These are phyloP conservation scores for Paramyrothecium roridum DNA, from an alignment of 2,329 filamentous ascomycete genomes.

Conservation along the genomic window DNA sequence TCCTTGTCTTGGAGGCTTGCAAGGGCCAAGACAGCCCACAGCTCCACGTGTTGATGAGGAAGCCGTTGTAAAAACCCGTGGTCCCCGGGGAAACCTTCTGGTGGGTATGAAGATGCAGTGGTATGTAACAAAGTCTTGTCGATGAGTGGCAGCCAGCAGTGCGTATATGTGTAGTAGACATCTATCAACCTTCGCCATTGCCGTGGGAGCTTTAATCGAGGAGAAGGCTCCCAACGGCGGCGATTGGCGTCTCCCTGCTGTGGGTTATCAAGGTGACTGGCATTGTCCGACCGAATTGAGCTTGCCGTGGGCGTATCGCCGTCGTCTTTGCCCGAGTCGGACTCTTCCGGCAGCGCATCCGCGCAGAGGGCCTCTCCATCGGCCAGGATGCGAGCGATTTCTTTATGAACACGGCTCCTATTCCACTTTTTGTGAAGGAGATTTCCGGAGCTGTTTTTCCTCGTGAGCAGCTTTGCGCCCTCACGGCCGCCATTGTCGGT, in stretches of 20 bases:
- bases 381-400: conserved; percentile 61
- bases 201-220: conserved; percentile 38
- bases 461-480: conserved; percentile 40
- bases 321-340: conserved; percentile 21
- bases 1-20: conserved; percentile 50
- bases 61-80: conserved; percentile 26
- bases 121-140: conserved; percentile 61
- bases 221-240: not conserved
- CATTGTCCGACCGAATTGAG: not conserved
- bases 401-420: conserved; percentile 57
- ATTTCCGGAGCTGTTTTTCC: conserved; percentile 51
- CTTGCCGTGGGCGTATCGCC: conserved; percentile 13
- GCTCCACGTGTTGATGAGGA: conserved; percentile 44
- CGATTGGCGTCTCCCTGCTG: not conserved
- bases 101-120: conserved; percentile 39
- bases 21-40: conserved; percentile 59
- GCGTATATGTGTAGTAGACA: conserved; percentile 71
- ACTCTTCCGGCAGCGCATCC: conserved; percentile 31
- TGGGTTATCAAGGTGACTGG: not conserved
- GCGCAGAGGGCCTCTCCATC: conserved; percentile 28
- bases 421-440: conserved; percentile 61
- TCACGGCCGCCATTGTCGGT: conserved; percentile 39
- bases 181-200: conserved; percentile 63
- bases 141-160: conserved; percentile 73
- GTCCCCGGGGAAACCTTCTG: conserved; percentile 25